Conservation (phyloP, 306 rosid species). For the Medicago arabica region DNA sequence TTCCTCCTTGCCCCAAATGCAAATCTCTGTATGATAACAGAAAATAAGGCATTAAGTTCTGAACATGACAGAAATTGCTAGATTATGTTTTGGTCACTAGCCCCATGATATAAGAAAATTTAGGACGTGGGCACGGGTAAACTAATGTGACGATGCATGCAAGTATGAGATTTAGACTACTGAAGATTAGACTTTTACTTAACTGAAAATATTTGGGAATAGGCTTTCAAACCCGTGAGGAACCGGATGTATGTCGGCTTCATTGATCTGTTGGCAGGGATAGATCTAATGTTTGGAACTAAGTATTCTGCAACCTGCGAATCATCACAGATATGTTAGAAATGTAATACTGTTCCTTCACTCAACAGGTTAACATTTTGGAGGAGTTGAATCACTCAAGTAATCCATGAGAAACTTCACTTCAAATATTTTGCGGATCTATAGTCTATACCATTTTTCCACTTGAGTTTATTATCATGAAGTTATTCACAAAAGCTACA, state of each 20-base stretch:
- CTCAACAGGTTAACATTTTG: neutral
- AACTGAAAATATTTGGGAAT: constrained; percentile 93
- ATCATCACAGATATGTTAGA: constrained; percentile 27
- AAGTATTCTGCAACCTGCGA: constrained; percentile 84
- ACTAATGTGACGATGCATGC: constrained; percentile 23
- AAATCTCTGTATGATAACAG: constrained; percentile 63
- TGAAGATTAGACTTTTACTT: constrained; percentile 45
- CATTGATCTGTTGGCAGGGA: constrained; percentile 64
- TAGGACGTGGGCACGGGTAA: neutral
- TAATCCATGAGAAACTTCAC: neutral
- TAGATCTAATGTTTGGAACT: constrained; percentile 85
- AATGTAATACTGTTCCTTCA: constrained; percentile 1
- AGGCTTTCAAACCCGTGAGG: constrained; percentile 93
- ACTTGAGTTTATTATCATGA: constrained; percentile 24
- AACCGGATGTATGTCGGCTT: constrained; percentile 86
- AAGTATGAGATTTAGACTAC: constrained; percentile 1
- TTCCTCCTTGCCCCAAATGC: constrained; percentile 98
- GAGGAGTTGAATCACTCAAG: neutral
- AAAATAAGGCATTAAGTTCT: constrained; percentile 32
- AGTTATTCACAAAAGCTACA: constrained; percentile 15
- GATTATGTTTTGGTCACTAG: neutral
- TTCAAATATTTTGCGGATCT: neutral
- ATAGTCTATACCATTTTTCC: neutral
- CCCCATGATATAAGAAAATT: neutral
- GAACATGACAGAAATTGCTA: constrained; percentile 23